Conservation (phyloP, 129 eudicot genomes). For the Logfia minima region DNA sequence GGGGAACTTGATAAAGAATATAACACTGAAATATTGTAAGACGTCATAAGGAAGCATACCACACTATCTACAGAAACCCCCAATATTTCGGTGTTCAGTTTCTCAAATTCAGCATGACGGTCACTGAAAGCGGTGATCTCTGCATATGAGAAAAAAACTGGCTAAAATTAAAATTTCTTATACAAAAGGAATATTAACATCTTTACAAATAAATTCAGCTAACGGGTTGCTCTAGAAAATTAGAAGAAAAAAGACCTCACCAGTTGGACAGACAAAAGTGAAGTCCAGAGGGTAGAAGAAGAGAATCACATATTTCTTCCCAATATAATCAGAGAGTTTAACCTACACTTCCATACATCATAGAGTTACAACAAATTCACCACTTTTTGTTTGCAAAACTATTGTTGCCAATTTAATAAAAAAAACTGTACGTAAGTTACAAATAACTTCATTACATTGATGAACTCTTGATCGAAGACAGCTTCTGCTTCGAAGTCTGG, state of each 20-base stretch:
- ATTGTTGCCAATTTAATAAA: neutral
- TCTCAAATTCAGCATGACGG: slow-evolving; percentile 84
- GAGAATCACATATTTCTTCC: slow-evolving; percentile 92
- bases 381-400: neutral
- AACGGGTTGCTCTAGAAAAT: neutral
- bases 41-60: slow-evolving; percentile 41
- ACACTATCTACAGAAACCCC: slow-evolving; percentile 96
- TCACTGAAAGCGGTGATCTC: slow-evolving; percentile 99
- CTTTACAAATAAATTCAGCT: neutral
- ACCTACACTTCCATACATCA: slow-evolving; percentile 51
- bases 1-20: neutral
- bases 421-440: neutral
- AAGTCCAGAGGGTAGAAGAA: slow-evolving; percentile 97
- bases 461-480: slow-evolving; percentile 82
- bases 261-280: slow-evolving; percentile 97
- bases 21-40: neutral
- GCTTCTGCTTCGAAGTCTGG: slow-evolving; percentile 82
- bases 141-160: slow-evolving; percentile 27
- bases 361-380: neutral
- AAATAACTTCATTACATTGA: slow-evolving; percentile 43
- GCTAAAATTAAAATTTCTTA: neutral
- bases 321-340: slow-evolving; percentile 82
- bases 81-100: slow-evolving; percentile 79
- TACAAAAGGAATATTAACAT: neutral
- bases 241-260: slow-evolving; percentile 34